Evolutionary conservation across 148 eudicot species (phyloP).

Genomic region (Simmondsia chinensis): DNA sequence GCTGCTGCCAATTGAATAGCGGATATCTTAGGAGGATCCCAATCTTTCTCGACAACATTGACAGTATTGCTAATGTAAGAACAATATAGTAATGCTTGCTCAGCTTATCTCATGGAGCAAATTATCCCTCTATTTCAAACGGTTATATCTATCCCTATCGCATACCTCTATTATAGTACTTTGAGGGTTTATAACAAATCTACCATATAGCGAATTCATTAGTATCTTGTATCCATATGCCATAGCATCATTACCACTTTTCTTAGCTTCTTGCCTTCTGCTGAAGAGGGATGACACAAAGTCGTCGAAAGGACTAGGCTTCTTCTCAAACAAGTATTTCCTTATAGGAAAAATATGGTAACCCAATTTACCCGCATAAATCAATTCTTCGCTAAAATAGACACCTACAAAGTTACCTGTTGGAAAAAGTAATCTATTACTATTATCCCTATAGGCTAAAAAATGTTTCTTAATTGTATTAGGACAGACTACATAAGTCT

Average conservation of each 20-base stretch:
- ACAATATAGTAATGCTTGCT: background rate
- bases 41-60: background rate
- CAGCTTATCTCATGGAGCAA: background rate
- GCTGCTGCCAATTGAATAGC: background rate
- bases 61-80: background rate
- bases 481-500: too few species aligned
- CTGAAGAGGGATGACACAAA: background rate
- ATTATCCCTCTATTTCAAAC: background rate
- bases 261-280: background rate
- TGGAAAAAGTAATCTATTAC: too few species aligned
- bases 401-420: too few species aligned
- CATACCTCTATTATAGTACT: slow-evolving; percentile 1
- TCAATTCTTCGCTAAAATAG: too few species aligned
- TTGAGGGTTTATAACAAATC: slow-evolving; percentile 6
- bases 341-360: too few species aligned
- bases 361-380: too few species aligned
- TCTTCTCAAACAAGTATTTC: too few species aligned
- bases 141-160: background rate
- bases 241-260: slow-evolving; percentile 1
- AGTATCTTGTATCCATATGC: slow-evolving; percentile 4
- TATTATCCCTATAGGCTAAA: too few species aligned
- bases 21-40: background rate
- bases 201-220: slow-evolving; percentile 14
- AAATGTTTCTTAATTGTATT: too few species aligned
- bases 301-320: slow-evolving; percentile 1